Conservation (phyloP, 345 rosid species). For the Brassica cretica region DNA sequence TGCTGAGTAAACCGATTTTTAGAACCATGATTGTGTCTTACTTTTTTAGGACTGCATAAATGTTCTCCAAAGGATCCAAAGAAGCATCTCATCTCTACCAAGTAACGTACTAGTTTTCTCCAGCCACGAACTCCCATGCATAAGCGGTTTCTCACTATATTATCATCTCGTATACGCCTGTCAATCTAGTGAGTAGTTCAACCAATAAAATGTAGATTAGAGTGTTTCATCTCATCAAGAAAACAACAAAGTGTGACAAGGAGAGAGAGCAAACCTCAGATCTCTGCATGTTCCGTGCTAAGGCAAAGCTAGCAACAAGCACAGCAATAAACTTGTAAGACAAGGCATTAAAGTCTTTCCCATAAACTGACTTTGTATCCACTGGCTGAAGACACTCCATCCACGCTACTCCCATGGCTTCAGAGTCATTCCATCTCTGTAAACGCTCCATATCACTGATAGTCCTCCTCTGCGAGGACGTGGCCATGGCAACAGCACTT, state of each 20-base stretch:
- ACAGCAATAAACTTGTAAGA: slow-evolving; percentile 91
- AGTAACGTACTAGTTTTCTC: slow-evolving; percentile 86
- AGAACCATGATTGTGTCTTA: slow-evolving; percentile 39
- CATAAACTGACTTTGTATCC: slow-evolving; percentile 86
- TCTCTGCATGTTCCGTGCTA: slow-evolving; percentile 93
- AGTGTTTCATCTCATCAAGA: background rate
- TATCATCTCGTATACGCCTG: slow-evolving; percentile 77
- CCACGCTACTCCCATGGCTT: slow-evolving; percentile 99
- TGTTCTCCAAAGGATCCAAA: slow-evolving; percentile 71
- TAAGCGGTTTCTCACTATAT: slow-evolving; percentile 51
- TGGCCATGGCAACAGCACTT: slow-evolving; percentile 98
- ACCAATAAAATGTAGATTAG: slow-evolving; percentile 18
- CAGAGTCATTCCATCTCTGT: slow-evolving; percentile 82
- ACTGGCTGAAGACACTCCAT: slow-evolving; percentile 94
- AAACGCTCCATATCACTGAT: slow-evolving; percentile 86
- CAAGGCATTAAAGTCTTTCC: slow-evolving; percentile 92
- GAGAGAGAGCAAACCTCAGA: slow-evolving; percentile 67
- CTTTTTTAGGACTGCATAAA: slow-evolving; percentile 57
- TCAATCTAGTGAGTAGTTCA: slow-evolving; percentile 58
- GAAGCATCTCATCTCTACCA: slow-evolving; percentile 80
- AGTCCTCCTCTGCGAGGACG: slow-evolving; percentile 86
- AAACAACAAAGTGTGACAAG: slow-evolving; percentile 7
- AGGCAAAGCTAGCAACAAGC: slow-evolving; percentile 98
- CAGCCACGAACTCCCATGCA: slow-evolving; percentile 71
- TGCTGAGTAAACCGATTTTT: no score